Evolutionary conservation across 768 basidiomycete genomes (phyloP), one percentile per base, ranked within the genome.

Genomic region (Cyathus striatus): DNA sequence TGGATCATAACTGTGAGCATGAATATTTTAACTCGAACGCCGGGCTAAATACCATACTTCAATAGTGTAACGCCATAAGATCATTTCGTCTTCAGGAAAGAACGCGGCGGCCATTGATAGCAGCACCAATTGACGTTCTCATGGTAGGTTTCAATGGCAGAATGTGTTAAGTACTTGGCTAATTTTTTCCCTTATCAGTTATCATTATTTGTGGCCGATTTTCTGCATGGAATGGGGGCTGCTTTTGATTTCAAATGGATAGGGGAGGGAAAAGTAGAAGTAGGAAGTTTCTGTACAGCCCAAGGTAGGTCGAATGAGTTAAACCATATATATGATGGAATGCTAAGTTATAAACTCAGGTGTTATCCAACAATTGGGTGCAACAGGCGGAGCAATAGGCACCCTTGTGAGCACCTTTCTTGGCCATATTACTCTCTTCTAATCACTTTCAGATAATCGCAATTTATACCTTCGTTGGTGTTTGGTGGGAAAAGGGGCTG

Each of bases 381-480:
- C 73, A 38, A 62, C 68, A 3, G 64, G 61, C 17, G 68, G 64
- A 3, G 68, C 65, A 4, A 59, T 73, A 27, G 60, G 63, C 3
- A 73, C 68, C 14, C 56, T 73, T 10, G 71, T 73, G 44, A 46
- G n/a, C n/a, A n/a, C n/a, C n/a, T n/a, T n/a, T 60, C 49, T 12
- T 13, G 34, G 22, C 3, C 38, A 22, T 30, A 33, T 27, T 37
- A 23, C 7, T n/a, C 21, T 30, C 34, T 12, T 40, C 6, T 20
- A 14, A 33, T 4, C 32, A 41, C 14, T 9, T 7, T 32, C 49
- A 70, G 66, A 16, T 57, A 12, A 67, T 74, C n/a, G 57, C 68
- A 0, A 30, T 68, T 5, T 69, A 70, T 53, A 73, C 72, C 0
- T 70, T 73, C 48, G 41, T 64, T 2, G 65, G 63, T 9, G 46